Base-by-base conservation (phyloP, 805 yeast species). In the Ogataea populi-albae region DNA sequence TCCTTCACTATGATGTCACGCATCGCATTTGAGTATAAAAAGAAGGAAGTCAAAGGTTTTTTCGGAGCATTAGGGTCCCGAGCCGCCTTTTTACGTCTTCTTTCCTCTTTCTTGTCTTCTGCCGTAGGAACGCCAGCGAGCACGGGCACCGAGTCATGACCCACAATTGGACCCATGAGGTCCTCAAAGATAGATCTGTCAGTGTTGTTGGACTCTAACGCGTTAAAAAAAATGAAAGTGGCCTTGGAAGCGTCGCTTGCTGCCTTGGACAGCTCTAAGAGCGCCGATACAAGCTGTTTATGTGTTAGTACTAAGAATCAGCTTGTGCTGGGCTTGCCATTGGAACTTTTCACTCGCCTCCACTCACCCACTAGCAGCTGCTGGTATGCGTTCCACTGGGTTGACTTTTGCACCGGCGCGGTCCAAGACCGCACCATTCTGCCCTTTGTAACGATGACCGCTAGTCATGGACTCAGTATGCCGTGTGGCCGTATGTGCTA, bases 41-140 rank as follows among this genome's bases (percentile, higher is more conserved):
- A 85, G 66, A 79, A 89, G 29, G 86, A 83, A 16, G 96, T 88
- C 54, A 86, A 69, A 11, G 98, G 98, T 55, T 88, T 88, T 71
- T 86, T 87, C 41, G 98, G 98, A 29, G 96, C 96, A 54, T 85
- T 81, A 34, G 97, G 97, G 62, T 91, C 98, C 50, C 64, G 69
- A 35, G 64, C 69, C 24, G 58, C 66, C 51, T 68, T 71, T 52
- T 65, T 68, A 52, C 74, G 77, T 63, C 76, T 81, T 38, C 59
- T 69, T 69, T 29, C 53, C 40, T 47, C 56, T 45, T 63, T 65
- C 68, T 43, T 59, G 38, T 69, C 68, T 18, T 54, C 59, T 30
- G 64, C 60, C 17, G 66, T 60, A 9, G 43, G 41, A 24, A 44
- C 37, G 25, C 31, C 34, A 8, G 45, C 41, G 23, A 44, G 30